Evolutionary conservation across 345 rosid species (phyloP).

Genomic region (Tarenaya hassleriana): DNA sequence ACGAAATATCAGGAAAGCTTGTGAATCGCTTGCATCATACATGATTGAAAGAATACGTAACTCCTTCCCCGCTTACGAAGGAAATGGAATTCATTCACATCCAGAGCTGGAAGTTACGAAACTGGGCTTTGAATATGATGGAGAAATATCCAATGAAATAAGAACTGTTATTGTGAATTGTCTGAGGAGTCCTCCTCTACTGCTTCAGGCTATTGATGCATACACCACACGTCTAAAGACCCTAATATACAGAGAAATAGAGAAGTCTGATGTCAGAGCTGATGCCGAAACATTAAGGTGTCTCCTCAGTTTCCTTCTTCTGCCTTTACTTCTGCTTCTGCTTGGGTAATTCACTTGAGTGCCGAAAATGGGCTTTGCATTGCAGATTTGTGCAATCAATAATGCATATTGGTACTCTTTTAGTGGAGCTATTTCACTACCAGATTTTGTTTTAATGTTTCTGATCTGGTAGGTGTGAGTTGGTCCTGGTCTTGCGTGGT

Average conservation of each 20-base stretch:
- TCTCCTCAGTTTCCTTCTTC: conserved; percentile 15
- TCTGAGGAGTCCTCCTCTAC: conserved; percentile 66
- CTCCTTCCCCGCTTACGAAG: conserved; percentile 92
- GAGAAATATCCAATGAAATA: conserved; percentile 72
- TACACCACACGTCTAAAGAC: conserved; percentile 59
- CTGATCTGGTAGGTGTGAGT: neutral
- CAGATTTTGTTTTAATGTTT: neutral
- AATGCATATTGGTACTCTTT: conserved; percentile 11
- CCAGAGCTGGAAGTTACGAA: conserved; percentile 71
- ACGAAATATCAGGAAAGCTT: conserved; percentile 73
- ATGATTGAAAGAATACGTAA: conserved; percentile 58
- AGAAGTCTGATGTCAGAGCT: conserved; percentile 78
- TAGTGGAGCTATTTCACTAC: neutral
- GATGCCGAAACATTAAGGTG: conserved; percentile 86
- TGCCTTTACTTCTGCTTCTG: conserved; percentile 7
- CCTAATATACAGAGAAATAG: conserved; percentile 71
- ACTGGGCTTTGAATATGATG: conserved; percentile 76
- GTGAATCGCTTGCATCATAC: conserved; percentile 69
- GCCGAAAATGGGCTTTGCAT: conserved; percentile 6
- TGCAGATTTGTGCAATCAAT: conserved; percentile 1
- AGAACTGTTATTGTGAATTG: conserved; percentile 51
- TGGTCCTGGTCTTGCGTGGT: neutral
- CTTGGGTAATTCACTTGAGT: conserved; percentile 10
- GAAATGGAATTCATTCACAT: conserved; percentile 66
- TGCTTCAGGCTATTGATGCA: conserved; percentile 72